Evolutionary conservation across 805 yeast species (phyloP).

Genomic region (Candida golubevii): DNA sequence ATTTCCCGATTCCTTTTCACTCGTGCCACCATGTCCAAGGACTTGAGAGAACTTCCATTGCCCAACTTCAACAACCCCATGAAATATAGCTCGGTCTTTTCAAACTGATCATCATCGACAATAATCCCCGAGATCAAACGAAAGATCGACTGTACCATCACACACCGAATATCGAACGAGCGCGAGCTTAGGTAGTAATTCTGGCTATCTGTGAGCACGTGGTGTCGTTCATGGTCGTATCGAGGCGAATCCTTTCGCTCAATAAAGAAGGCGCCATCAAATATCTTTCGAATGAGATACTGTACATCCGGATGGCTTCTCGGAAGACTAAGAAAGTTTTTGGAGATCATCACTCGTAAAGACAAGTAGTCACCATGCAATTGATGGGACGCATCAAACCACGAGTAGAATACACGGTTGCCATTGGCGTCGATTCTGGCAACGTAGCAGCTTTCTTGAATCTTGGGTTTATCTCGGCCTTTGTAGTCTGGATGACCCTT

Average conservation of each 20-base stretch:
- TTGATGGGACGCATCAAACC: slow-evolving; percentile 17
- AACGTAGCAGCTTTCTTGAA: slow-evolving; percentile 12
- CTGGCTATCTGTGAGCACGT: slow-evolving; percentile 23
- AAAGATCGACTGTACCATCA: slow-evolving; percentile 31
- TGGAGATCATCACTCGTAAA: slow-evolving; percentile 11
- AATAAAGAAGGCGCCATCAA: slow-evolving; percentile 24
- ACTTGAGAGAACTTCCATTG: slow-evolving; percentile 29
- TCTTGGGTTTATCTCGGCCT: slow-evolving; percentile 1
- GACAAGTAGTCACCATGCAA: slow-evolving; percentile 11
- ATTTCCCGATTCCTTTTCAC: slow-evolving; percentile 7
- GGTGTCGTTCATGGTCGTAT: slow-evolving; percentile 8
- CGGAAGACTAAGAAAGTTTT: slow-evolving; percentile 13
- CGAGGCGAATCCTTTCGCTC: slow-evolving; percentile 12
- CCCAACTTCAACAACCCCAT: slow-evolving; percentile 29
- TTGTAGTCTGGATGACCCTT: slow-evolving; percentile 29
- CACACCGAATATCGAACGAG: slow-evolving; percentile 27
- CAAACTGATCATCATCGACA: slow-evolving; percentile 23
- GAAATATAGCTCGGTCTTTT: slow-evolving; percentile 28
- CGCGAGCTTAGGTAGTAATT: slow-evolving; percentile 23
- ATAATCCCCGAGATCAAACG: slow-evolving; percentile 21
- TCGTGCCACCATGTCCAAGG: slow-evolving; percentile 17
- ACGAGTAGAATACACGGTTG: slow-evolving; percentile 6
- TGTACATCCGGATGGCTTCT: slow-evolving; percentile 26
- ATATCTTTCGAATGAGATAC: slow-evolving; percentile 19
- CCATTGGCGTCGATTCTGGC: slow-evolving; percentile 7